A percentile compares a stretch with the other conserved stretches of the same genome.
Conservation (phyloP, 306 rosid genomes). For the Prunus mongolica region DNA sequence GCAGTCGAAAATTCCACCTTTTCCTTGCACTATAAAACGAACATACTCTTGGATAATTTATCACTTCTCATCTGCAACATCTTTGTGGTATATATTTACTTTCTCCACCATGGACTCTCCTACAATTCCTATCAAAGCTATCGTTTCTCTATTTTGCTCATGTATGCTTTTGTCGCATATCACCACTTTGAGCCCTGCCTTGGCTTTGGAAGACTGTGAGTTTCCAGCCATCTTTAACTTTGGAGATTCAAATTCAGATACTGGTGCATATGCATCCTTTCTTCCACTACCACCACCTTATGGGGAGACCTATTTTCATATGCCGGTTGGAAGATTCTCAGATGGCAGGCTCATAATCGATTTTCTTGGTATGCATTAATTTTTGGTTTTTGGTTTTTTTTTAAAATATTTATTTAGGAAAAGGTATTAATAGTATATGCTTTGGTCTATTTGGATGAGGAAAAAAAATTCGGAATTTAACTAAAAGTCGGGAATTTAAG, state of each 20-base stretch:
- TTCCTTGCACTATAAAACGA: no score
- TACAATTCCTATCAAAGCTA: not conserved
- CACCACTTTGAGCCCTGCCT: not conserved
- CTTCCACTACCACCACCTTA: constrained; percentile 17
- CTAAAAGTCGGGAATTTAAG: no score
- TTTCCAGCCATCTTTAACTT: constrained; percentile 57
- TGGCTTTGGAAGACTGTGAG: constrained; percentile 16
- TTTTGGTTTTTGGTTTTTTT: not conserved
- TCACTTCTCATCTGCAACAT: no score
- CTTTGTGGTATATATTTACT: no score
- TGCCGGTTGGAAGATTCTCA: constrained; percentile 35
- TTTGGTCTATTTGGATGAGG: no score
- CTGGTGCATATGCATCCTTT: constrained; percentile 45
- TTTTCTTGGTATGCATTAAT: constrained; percentile 41
- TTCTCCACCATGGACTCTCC: not conserved
- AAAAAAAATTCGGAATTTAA: no score
- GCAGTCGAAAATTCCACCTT: no score
- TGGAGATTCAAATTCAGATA: constrained; percentile 54
- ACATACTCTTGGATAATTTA: no score
- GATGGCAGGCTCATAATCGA: constrained; percentile 46
- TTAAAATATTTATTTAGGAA: no score
- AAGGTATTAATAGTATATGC: no score
- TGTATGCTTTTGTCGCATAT: not conserved
- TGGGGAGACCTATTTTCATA: constrained; percentile 47
- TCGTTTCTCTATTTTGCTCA: not conserved